Conservation (phyloP, 2,329 filamentous ascomycete genomes). For the Colletotrichum euphorbiae region DNA sequence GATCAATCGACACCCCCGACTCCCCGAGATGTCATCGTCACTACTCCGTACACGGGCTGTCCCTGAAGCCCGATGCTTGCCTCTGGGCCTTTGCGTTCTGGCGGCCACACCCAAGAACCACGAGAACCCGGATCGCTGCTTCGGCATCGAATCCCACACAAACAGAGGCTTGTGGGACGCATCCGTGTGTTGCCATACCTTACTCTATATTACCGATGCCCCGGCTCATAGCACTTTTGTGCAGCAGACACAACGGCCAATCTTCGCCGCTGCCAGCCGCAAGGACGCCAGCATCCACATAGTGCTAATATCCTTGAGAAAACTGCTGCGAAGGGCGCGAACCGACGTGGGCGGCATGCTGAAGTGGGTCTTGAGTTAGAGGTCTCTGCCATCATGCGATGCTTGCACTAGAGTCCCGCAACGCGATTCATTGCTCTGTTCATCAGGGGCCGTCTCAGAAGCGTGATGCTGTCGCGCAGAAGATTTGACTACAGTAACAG, state of each 20-base stretch:
- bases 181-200: constrained; percentile 12
- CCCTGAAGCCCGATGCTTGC: constrained; percentile 8
- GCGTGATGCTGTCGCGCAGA: background rate
- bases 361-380: too few relatives aligned
- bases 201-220: background rate
- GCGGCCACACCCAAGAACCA: constrained; percentile 3
- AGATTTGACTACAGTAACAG: background rate
- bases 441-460: background rate
- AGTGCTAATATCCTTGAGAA: background rate
- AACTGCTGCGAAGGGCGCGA: background rate
- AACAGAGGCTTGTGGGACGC: constrained; percentile 16
- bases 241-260: constrained; percentile 3
- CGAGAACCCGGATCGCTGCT: constrained; percentile 27
- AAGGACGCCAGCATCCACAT: background rate
- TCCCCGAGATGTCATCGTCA: background rate
- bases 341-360: background rate
- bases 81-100: background rate
- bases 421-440: background rate
- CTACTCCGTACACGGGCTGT: constrained; percentile 23
- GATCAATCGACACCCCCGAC: constrained; percentile 1
- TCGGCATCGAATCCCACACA: constrained; percentile 30
- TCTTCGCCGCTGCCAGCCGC: background rate
- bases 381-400: too few relatives aligned
- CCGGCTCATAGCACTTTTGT: constrained; percentile 1
- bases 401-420: too few relatives aligned